Base-by-base conservation (phyloP, 1,139 yeast genomes). In the Geotrichum siamense region DNA sequence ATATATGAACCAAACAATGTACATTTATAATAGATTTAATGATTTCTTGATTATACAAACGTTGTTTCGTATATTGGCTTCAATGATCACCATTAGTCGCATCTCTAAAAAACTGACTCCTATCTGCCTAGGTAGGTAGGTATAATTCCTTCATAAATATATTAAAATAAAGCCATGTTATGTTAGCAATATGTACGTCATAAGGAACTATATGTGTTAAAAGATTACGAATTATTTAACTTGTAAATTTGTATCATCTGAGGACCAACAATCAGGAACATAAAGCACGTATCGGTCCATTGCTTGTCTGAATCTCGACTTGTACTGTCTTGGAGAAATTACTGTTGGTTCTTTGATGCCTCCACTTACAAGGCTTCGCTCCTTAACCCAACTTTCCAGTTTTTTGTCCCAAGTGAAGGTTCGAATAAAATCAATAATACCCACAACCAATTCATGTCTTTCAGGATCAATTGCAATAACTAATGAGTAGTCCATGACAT, bases 391-490 rank as follows among this genome's bases (percentile, higher is more conserved):
- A 61, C 94, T 87, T 61, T 93, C 99, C 20, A 93, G 77, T 63
- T 89, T 91, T 63, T 93, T 93, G 59, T 93, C 99, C 99, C 99
- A 93, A 0, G 99, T 93, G 56, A 89, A 93, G 0, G 98, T 87
- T 45, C 98, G 68, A 43, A 93, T 79, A 71, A 94, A 93, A 62
- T 93, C 97, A 53, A 91, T 91, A 37, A 93, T 91, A 4, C 99
- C 99, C 28, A 89, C 94, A 33, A 89, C 85, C 33, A 89, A 69
- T 44, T 79, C 78, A 42, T 78, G 73, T 39, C 75, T 74, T 30
- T 77, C 79, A 40, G 78, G 77, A 56, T 84, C 93, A 40, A 93
- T 84, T 0, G 97, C 98, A 50, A 93, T 82, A 13, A 93, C 95
- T 53, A 93, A 69, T 1, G 97, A 89, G 58, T 93, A 93, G 63